Evolutionary conservation across 495 filamentous ascomycete genomes (phyloP).

Genomic region (Trichoderma erinaceum): DNA sequence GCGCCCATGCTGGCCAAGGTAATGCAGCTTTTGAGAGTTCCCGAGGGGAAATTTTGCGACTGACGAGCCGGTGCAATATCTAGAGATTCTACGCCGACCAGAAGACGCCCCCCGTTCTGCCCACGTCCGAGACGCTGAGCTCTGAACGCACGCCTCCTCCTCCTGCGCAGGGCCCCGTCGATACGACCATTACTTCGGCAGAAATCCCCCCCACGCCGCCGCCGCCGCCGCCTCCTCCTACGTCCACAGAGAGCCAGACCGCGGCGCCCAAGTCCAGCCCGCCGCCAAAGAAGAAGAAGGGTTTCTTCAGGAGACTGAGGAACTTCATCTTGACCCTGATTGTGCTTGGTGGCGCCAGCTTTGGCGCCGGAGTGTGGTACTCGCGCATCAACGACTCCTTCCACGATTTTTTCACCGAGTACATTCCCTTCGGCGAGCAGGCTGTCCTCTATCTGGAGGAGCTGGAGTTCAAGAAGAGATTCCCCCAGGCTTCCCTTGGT

Average conservation of each 20-base stretch:
- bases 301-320: slow-evolving; percentile 62
- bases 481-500: slow-evolving; percentile 57
- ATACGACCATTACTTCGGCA: slow-evolving; percentile 53
- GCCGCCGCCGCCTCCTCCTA: slow-evolving; percentile 46
- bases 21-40: background rate
- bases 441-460: slow-evolving; percentile 96
- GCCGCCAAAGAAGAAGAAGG: slow-evolving; percentile 55
- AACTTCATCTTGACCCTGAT: slow-evolving; percentile 66
- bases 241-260: slow-evolving; percentile 8
- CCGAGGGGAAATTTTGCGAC: slow-evolving; percentile 10
- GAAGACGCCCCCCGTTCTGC: slow-evolving; percentile 50
- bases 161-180: slow-evolving; percentile 32
- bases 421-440: slow-evolving; percentile 90
- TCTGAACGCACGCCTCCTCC: slow-evolving; percentile 29
- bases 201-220: slow-evolving; percentile 56
- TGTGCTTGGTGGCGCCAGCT: slow-evolving; percentile 66
- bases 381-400: slow-evolving; percentile 93
- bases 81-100: slow-evolving; percentile 55
- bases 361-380: slow-evolving; percentile 83
- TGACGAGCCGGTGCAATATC: background rate
- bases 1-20: slow-evolving; percentile 28
- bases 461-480: slow-evolving; percentile 84
- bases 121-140: slow-evolving; percentile 49
- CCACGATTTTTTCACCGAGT: slow-evolving; percentile 99
- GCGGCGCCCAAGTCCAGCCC: slow-evolving; percentile 23